Conservation (phyloP, 164 flowering plant species). For the Umbilicus rupestris region DNA sequence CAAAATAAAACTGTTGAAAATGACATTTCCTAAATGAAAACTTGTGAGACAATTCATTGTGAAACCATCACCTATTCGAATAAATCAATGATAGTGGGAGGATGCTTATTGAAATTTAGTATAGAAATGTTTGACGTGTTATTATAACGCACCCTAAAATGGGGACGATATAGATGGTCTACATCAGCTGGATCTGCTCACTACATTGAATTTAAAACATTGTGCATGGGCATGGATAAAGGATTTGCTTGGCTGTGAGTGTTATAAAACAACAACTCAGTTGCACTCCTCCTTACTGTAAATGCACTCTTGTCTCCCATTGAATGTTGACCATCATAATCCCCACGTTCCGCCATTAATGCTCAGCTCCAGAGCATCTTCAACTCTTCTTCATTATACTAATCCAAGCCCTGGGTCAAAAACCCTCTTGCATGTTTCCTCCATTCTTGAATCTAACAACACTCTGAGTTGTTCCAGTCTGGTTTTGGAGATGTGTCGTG, state of each 20-base stretch:
- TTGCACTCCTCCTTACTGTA: not conserved
- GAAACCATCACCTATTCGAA: too few relatives aligned
- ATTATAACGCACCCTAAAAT: too few relatives aligned
- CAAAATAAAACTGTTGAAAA: too few relatives aligned
- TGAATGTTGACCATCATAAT: not conserved
- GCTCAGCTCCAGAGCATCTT: not conserved
- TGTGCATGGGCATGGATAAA: not conserved
- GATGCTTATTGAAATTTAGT: too few relatives aligned
- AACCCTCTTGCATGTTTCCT: not conserved
- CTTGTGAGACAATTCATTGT: too few relatives aligned
- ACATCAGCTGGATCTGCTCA: not conserved
- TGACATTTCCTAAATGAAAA: too few relatives aligned
- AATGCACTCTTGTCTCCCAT: not conserved
- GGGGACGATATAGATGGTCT: too few relatives aligned
- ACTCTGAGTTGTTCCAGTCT: not conserved
- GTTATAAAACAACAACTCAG: not conserved
- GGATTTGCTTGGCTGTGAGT: not conserved
- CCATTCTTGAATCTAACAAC: not conserved
- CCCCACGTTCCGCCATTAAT: conserved; percentile 4
- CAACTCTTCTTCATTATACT: not conserved
- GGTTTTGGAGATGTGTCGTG: not conserved
- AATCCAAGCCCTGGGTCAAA: not conserved
- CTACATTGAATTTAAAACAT: not conserved
- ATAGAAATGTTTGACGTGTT: too few relatives aligned
- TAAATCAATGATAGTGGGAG: too few relatives aligned